Evolutionary conservation across 1,284 basidiomycete species (phyloP).

Genomic region (Cutaneotrichosporon cutaneum): DNA sequence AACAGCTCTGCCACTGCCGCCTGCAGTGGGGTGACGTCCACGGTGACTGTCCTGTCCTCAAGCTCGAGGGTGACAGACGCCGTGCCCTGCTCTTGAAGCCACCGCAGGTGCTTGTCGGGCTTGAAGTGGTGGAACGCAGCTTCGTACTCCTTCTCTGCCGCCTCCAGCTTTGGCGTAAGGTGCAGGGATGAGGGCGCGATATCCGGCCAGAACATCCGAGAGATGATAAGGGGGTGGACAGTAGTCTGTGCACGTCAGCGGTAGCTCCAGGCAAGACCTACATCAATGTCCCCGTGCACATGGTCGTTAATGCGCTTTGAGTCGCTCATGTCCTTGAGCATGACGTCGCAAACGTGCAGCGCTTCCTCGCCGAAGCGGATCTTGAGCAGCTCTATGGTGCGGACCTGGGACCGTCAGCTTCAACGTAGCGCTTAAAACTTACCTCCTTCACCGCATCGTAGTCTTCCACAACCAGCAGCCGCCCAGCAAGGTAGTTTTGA

Average conservation of each 20-base stretch:
- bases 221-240: slow-evolving; percentile 84
- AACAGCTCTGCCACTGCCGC: slow-evolving; percentile 87
- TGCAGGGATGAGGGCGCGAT: slow-evolving; percentile 69
- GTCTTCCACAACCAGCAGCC: slow-evolving; percentile 72
- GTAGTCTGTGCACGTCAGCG: slow-evolving; percentile 57
- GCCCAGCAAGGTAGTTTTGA: slow-evolving; percentile 79
- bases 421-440: slow-evolving; percentile 31
- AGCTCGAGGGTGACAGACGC: slow-evolving; percentile 74
- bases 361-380: slow-evolving; percentile 87
- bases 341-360: slow-evolving; percentile 90
- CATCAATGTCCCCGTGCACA: slow-evolving; percentile 70
- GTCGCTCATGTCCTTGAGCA: slow-evolving; percentile 92
- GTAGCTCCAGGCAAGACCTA: slow-evolving; percentile 48
- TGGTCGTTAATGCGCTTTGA: slow-evolving; percentile 81
- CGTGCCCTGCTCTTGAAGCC: slow-evolving; percentile 81
- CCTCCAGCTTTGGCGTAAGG: slow-evolving; percentile 77
- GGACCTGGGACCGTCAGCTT: slow-evolving; percentile 59
- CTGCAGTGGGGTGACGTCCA: slow-evolving; percentile 78
- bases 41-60: slow-evolving; percentile 71
- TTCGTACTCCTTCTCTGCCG: slow-evolving; percentile 69
- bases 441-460: slow-evolving; percentile 83
- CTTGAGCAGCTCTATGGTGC: slow-evolving; percentile 89
- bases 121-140: slow-evolving; percentile 75
- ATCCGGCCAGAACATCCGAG: slow-evolving; percentile 87
- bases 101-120: slow-evolving; percentile 82